Base-by-base conservation (phyloP, 352 stramenopile genomes). In the Globisporangium nodosum region DNA sequence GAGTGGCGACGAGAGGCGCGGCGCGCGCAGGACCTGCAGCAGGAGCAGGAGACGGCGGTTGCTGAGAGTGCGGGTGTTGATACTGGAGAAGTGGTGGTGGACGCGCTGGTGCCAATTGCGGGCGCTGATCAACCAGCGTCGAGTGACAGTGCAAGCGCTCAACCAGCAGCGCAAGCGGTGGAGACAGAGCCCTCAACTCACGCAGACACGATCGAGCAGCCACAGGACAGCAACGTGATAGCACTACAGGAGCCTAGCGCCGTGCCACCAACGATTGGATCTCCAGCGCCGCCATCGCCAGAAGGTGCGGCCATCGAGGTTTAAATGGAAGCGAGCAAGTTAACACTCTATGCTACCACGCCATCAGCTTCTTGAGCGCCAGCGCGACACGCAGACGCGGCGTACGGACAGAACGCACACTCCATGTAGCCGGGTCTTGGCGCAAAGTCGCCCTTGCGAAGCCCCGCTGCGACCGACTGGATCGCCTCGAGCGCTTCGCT, bases 361-460 rank as follows among this genome's bases (percentile, higher is more conserved):
- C n/a, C 49, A 21, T 40, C 50, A 33, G 50, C 60, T 33, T 49
- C 47, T 15, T 66, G 57, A 1, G 45, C 61, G 8, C 66, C 59
- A 20, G 69, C 70, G 43, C 74, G 75, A 57, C 76, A 87, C 0
- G 68, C 83, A 35, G 79, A 91, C 3, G 60, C 70, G 37, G 76
- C 79, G 58, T 79, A 93, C 35, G 84, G 71, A 66, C 84, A 93
- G 62, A 89, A 90, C 5, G 67, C 66, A 24, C 84, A 93, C 58
- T 82, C 76, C 27, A 79, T 69, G 49, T 75, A 93, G 24, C 69
- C 74, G 2, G 84, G 84, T 31, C 54, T 79, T 0, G 79, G 70
- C 8, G 71, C 54, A 31, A 93, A 93, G 43, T 78, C 52, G 43
- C 79, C 78, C 0, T 54, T 35, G 20, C 76, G 76, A 43, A 93